Evolutionary conservation across 345 rosid species (phyloP).

Genomic region (Bruguiera parviflora): DNA sequence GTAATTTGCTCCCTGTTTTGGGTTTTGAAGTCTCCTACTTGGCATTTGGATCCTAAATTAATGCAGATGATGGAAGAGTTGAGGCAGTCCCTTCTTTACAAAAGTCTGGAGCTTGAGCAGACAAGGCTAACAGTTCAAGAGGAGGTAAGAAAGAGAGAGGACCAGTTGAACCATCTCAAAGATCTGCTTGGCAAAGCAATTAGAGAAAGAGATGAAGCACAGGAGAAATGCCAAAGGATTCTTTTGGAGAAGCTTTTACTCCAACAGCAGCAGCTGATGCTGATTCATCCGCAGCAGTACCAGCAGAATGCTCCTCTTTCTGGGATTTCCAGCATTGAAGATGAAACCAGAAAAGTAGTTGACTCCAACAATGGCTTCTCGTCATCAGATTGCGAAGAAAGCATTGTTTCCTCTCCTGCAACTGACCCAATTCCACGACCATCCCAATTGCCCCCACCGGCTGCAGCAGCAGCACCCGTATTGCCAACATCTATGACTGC

Average conservation of each 20-base stretch:
- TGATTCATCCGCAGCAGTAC: slow-evolving; percentile 14
- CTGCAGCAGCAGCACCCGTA: slow-evolving; percentile 5
- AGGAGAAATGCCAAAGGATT: slow-evolving; percentile 57
- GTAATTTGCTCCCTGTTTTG: neutral
- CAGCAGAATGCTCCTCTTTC: slow-evolving; percentile 58
- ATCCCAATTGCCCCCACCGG: neutral
- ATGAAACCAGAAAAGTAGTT: slow-evolving; percentile 60
- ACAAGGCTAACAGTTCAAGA: slow-evolving; percentile 64
- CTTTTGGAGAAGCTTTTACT: slow-evolving; percentile 46
- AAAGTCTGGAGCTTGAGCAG: slow-evolving; percentile 75
- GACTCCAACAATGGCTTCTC: slow-evolving; percentile 76
- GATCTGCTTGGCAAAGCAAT: slow-evolving; percentile 48
- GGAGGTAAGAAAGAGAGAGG: slow-evolving; percentile 71
- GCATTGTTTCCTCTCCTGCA: slow-evolving; percentile 75
- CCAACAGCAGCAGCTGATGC: slow-evolving; percentile 43
- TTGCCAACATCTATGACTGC: slow-evolving; percentile 26
- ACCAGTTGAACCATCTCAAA: slow-evolving; percentile 51
- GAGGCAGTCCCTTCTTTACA: slow-evolving; percentile 56
- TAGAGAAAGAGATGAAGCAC: slow-evolving; percentile 71
- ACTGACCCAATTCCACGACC: slow-evolving; percentile 38
- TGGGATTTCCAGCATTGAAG: slow-evolving; percentile 85
- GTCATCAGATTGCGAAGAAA: slow-evolving; percentile 84
- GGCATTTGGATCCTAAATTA: slow-evolving; percentile 11
- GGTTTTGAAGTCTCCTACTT: neutral
- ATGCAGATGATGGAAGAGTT: slow-evolving; percentile 70